Conservation (phyloP, 345 rosid genomes). For the Stellera chamaejasme region DNA sequence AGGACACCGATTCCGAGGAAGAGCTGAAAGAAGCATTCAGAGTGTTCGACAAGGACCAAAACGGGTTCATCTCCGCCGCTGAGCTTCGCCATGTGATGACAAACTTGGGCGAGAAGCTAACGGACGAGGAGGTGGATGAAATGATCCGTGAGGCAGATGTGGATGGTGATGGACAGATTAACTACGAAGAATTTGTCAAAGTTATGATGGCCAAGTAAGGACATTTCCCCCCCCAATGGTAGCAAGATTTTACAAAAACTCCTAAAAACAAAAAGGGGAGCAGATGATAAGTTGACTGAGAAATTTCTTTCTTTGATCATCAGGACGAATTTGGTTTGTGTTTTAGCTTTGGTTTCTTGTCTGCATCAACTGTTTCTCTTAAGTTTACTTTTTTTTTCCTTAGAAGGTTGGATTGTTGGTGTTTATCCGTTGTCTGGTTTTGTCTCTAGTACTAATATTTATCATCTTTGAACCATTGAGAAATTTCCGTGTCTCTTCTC, state of each 20-base stretch:
- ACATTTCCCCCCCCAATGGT: not conserved
- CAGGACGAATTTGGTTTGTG: conserved; percentile 14
- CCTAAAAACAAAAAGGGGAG: conserved; percentile 1
- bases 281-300: conserved; percentile 12
- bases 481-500: not conserved
- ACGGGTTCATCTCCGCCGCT: conserved; percentile 17
- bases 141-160: conserved; percentile 19
- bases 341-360: conserved; percentile 11
- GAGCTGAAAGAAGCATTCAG: conserved; percentile 19
- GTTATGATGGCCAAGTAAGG: conserved; percentile 19
- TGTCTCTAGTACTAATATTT: conserved; percentile 10
- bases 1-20: conserved; percentile 17
- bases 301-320: conserved; percentile 5
- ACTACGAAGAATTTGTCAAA: conserved; percentile 18
- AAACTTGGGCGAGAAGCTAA: conserved; percentile 18
- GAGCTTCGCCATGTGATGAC: conserved; percentile 22
- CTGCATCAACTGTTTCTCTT: conserved; percentile 9
- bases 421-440: conserved; percentile 2
- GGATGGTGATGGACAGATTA: conserved; percentile 19
- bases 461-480: conserved; percentile 11
- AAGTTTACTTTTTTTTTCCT: conserved; percentile 10
- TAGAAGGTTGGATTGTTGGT: conserved; percentile 8
- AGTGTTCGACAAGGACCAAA: conserved; percentile 20
- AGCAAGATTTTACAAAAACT: conserved; percentile 3
- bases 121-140: conserved; percentile 18